Percentiles rank a stretch among this genome's conserved stretches.
Evolutionary conservation across 306 rosid genomes (phyloP).

Genomic region (Casuarina equisetifolia): DNA sequence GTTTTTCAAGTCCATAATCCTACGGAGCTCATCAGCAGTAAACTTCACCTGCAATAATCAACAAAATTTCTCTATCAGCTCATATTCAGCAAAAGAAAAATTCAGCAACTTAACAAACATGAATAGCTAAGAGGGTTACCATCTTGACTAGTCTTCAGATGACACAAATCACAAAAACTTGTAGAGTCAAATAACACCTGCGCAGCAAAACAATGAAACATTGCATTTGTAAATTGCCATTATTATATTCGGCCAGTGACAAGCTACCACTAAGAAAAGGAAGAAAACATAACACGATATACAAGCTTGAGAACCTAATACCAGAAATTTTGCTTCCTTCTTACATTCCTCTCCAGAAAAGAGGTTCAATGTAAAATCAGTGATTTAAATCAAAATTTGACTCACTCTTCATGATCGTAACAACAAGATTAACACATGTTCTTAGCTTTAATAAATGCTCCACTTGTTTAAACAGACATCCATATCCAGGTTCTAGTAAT

Average conservation of each 20-base stretch:
- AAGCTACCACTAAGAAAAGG: too few species aligned
- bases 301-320: neutral
- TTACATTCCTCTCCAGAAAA: neutral
- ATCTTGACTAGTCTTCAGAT: constrained; percentile 48
- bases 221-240: neutral
- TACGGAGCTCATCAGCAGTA: constrained; percentile 83
- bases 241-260: too few species aligned
- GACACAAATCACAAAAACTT: constrained; percentile 10
- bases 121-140: constrained; percentile 31
- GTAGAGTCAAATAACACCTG: constrained; percentile 6
- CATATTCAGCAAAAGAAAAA: neutral
- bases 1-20: constrained; percentile 84
- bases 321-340: neutral
- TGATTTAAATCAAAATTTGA: neutral
- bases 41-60: constrained; percentile 80
- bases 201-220: constrained; percentile 2
- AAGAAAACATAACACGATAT: neutral
- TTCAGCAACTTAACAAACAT: neutral
- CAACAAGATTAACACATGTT: neutral
- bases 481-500: too few species aligned
- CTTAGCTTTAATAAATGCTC: neutral
- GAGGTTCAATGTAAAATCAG: neutral
- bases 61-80: constrained; percentile 11
- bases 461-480: neutral
- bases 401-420: neutral